Evolutionary conservation across 202 grass and related monocot species (phyloP).

Genomic region (Bolboschoenoplectus hybrid): DNA sequence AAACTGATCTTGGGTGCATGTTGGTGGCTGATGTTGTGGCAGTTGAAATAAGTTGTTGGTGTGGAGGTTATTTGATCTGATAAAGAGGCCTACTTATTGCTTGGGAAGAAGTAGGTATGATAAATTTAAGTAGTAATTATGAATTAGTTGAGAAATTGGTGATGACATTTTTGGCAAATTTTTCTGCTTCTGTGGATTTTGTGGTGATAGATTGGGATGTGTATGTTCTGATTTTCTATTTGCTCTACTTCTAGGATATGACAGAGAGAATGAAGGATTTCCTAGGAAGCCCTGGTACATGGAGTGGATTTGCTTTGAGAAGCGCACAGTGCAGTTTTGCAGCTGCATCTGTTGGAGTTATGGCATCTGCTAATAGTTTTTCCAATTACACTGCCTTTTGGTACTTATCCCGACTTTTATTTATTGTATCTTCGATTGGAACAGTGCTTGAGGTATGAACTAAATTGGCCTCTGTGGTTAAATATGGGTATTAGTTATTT

Average conservation of each 20-base stretch:
- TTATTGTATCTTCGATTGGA: not conserved
- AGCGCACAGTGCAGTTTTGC: constrained; percentile 61
- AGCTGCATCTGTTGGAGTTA: constrained; percentile 48
- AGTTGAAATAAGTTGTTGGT: not conserved
- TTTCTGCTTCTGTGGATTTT: not conserved
- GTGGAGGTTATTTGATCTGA: constrained; percentile 7
- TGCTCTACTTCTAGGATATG: constrained; percentile 5
- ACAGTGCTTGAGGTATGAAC: not conserved
- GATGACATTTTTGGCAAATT: not conserved
- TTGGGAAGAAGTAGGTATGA: constrained; percentile 4
- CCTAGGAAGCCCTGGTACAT: constrained; percentile 75
- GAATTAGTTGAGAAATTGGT: not conserved
- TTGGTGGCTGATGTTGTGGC: constrained; percentile 6
- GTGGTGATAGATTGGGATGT: not conserved
- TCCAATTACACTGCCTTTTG: constrained; percentile 78
- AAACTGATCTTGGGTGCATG: not conserved
- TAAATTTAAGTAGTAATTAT: not conserved
- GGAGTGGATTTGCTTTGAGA: constrained; percentile 67
- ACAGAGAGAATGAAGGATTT: constrained; percentile 57
- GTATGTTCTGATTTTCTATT: constrained; percentile 2
- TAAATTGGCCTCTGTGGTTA: not conserved
- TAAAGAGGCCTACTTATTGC: not conserved
- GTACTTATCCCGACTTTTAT: constrained; percentile 27
- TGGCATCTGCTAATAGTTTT: constrained; percentile 55
- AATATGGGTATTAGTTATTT: not conserved